phyloP scores from a whole-genome alignment of 768 basidiomycete species.

The Tylopilus plumbeoviolaceoides region DNA sequence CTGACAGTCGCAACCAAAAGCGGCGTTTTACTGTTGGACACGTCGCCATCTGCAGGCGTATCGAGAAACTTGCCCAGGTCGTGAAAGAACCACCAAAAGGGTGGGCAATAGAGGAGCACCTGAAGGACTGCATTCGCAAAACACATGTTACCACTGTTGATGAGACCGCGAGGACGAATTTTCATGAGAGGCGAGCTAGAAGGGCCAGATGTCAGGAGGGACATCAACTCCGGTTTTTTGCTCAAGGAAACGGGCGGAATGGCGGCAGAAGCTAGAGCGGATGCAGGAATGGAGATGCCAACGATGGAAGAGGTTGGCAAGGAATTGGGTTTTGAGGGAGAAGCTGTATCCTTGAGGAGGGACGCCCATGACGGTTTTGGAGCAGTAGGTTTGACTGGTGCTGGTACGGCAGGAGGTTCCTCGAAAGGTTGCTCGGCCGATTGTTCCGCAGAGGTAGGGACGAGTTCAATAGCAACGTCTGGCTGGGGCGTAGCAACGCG shows the following conservation, averaged over 20 bases:
- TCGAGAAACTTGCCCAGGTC: conserved; percentile 58
- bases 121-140: conserved; percentile 96
- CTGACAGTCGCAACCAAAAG: conserved; percentile 64
- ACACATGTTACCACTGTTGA: conserved; percentile 97
- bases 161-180: conserved; percentile 72
- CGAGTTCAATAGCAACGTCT: conserved; percentile 2
- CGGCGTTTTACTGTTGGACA: conserved; percentile 39
- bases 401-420: conserved; percentile 3
- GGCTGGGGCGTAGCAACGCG: conserved; percentile 10
- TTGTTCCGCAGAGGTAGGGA: conserved; percentile 1
- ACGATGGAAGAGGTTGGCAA: conserved; percentile 71
- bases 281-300: conserved; percentile 69
- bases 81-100: conserved; percentile 74
- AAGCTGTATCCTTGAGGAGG: conserved; percentile 46
- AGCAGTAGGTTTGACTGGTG: conserved; percentile 24
- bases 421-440: neutral
- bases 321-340: conserved; percentile 38
- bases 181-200: conserved; percentile 20
- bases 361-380: conserved; percentile 74
- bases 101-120: conserved; percentile 83
- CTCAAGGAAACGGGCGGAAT: conserved; percentile 29
- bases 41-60: conserved; percentile 23
- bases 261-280: conserved; percentile 21
- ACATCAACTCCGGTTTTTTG: conserved; percentile 49
- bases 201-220: conserved; percentile 46